Base-by-base conservation (phyloP, 257 asterid species). In the Euphrasia confusa region DNA sequence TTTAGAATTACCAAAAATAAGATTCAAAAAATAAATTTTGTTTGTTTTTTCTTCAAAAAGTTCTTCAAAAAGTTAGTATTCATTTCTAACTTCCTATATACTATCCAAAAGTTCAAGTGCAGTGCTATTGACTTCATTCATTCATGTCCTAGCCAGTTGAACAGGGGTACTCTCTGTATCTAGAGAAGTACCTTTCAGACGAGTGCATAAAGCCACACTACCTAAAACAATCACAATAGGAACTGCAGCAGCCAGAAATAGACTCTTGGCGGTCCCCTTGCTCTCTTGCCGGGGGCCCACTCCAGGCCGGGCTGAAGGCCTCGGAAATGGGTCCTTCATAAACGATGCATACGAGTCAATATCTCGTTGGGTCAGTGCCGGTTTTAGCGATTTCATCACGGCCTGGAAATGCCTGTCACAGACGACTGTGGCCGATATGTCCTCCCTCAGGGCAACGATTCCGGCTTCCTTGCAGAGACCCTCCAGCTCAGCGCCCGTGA, bases 401-500 rank as follows among this genome's bases (percentile, higher is more conserved):
- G 60, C 71, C 70, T 80, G 80, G 64, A 92, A 89, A 74, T 92
- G 99, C 9, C 86, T 66, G 70, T 71, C 66, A 68, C 86, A 78
- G 17, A 89, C 95, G 5, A 74, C 78, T 2, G 83, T 66, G 58
- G 95, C 92, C 0, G 89, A 75, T 68, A 86, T 86, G 73, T 84
- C 90, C 74, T 92, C 99, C 74, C 97, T 80, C 27, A 92, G 67
- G 66, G 99, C 99, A 55, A 80, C 83, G 1, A 84, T 86, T 59
- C 95, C 99, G 7, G 95, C 97, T 83, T 89, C 96, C 47, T 75
- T 71, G 83, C 99, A 92, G 17, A 92, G 76, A 1, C 90, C 90
- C 71, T 83, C 95, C 52, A 92, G 74, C 76, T 92, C 98, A 3
- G 98, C 98, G 53, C 98, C 98, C 0, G 95, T 86, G 80, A 81